Base-by-base conservation (phyloP, 2,329 filamentous ascomycete species). In the Trichoderma sp. region DNA sequence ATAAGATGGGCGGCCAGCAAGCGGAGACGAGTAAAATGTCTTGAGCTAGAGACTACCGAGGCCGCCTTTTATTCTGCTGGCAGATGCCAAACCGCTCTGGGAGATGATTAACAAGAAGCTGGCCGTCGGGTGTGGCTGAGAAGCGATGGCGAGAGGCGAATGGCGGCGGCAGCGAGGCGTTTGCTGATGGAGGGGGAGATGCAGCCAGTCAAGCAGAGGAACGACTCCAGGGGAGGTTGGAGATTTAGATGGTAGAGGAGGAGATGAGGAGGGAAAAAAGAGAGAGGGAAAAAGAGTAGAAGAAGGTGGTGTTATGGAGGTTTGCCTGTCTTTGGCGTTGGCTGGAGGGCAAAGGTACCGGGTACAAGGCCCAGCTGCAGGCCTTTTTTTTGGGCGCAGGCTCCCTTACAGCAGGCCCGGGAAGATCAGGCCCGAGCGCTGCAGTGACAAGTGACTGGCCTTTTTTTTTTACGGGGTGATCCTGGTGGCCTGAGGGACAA, bases 21-120 rank as follows among this genome's bases (percentile, higher is more conserved):
- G 70, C 70, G 70, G 70, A 71, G 64, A 70, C 60, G 39, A 55
- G 68, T 55, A 65, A 49, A 58, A 59, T 52, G 43, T 65, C 68
- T 34, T 49, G 28, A 34, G 55, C 68, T 60, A 55, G 46, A 69
- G 49, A 55, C 55, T 65, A 46, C 60, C 60, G 55, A 65, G 39
- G 67, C 43, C 32, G 59, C 39, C 24, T 34, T 64, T 64, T 30
- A 6, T 66, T 60, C 49, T 61, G 59, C 55, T 60, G 58, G 56
- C 32, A 65, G 52, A 54, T 54, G 49, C 68, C 68, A 65, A 69
- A 66, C 68, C 60, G 34, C 46, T 59, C 55, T 59, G 26, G 68
- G 60, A 37, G 51, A 69, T n/a, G 67, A 65, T 69, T 32, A 46
- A 34, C 60, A 55, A 34, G 34, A 43, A 54, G 49, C 51, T n/a